Evolutionary conservation across 768 basidiomycete species (phyloP).

Genomic region (Leucosporidium creatinivorum): DNA sequence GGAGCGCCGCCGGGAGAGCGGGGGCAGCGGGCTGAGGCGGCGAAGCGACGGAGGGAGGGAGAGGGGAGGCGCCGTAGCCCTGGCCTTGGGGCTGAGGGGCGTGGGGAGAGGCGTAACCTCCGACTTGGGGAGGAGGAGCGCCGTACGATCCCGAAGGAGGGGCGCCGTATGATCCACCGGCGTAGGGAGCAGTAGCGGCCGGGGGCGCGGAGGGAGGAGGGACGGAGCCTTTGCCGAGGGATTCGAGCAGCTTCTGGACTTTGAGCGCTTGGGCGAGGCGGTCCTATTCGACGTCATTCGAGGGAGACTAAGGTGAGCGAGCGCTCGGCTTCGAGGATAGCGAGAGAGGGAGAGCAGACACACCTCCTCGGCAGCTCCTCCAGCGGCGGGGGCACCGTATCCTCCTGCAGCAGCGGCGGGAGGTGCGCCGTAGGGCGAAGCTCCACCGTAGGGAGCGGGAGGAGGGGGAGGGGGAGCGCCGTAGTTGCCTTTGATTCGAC

Average conservation of each 20-base stretch:
- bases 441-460: background rate
- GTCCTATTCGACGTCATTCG: no score
- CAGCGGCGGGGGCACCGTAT: background rate
- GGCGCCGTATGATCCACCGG: background rate
- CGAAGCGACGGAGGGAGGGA: slow-evolving; percentile 7
- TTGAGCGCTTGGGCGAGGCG: slow-evolving; percentile 26
- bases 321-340: background rate
- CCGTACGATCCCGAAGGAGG: background rate
- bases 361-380: background rate
- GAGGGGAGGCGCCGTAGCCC: background rate
- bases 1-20: background rate
- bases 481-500: no score
- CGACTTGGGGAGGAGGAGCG: background rate
- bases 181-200: background rate
- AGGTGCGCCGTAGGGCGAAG: background rate
- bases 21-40: slow-evolving; percentile 2
- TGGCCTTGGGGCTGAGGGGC: background rate
- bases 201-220: background rate
- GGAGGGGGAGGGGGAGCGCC: background rate
- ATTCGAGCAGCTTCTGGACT: slow-evolving; percentile 32
- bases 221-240: slow-evolving; percentile 19
- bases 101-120: no score
- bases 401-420: background rate
- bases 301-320: background rate
- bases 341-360: background rate